A percentile compares a stretch with the other conserved stretches of the same genome.
phyloP scores from a whole-genome alignment of 2,329 filamentous ascomycete species.

The Fusarium redolens region DNA sequence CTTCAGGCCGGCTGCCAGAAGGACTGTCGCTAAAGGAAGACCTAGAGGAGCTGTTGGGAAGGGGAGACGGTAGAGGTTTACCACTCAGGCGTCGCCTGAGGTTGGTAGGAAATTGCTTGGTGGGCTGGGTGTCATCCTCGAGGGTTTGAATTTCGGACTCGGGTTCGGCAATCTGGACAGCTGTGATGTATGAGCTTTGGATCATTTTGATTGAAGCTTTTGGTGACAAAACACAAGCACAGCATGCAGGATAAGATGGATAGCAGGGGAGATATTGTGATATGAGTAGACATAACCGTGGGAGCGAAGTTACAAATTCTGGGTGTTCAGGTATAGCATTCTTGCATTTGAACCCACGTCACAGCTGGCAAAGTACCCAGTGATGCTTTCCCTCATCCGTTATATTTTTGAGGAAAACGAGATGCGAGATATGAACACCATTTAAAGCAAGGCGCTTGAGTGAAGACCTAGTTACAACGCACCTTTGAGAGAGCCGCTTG shows the following conservation, averaged over 20 bases:
- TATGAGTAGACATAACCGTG: background rate
- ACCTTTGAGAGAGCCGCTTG: conserved; percentile 58
- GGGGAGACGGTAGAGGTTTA: conserved; percentile 43
- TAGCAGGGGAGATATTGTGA: background rate
- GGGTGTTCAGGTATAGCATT: background rate
- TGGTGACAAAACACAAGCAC: background rate
- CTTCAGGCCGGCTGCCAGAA: conserved; percentile 45
- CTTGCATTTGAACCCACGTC: background rate
- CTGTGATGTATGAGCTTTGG: conserved; percentile 48
- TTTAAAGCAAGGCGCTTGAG: background rate
- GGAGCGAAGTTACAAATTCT: background rate
- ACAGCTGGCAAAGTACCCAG: background rate
- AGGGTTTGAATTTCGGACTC: conserved; percentile 46
- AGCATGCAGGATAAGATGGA: background rate
- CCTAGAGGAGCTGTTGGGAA: conserved; percentile 55
- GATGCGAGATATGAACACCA: background rate
- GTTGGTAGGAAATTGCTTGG: conserved; percentile 50
- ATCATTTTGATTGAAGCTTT: background rate
- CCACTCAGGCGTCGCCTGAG: conserved; percentile 50
- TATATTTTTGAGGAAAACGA: conserved; percentile 10
- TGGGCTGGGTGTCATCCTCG: conserved; percentile 48
- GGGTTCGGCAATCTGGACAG: conserved; percentile 70
- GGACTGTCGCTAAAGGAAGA: conserved; percentile 56
- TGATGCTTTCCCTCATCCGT: background rate
- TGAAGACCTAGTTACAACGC: conserved; percentile 39